Conservation (phyloP, 164 flowering plant species). For the Annona cherimola region DNA sequence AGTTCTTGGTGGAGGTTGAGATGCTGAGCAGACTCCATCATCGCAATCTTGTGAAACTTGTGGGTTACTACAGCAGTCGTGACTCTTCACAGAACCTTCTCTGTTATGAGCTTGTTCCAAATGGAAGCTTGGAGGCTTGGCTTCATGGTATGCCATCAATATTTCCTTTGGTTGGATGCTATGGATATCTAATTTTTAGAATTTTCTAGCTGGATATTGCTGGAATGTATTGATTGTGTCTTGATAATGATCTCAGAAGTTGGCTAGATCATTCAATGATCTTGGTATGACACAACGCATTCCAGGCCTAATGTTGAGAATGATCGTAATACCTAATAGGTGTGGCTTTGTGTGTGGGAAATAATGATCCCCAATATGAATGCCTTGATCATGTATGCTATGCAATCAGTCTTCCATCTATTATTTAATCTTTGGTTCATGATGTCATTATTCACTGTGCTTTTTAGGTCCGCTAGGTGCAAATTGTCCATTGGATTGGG, state of each 20-base stretch:
- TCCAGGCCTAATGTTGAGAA: not conserved
- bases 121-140: constrained; percentile 97
- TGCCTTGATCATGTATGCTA: not conserved
- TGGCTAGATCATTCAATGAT: not conserved
- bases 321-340: not conserved
- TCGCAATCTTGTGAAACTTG: constrained; percentile 95
- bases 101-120: constrained; percentile 94
- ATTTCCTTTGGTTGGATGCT: not conserved
- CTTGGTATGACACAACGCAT: not conserved
- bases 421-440: not conserved
- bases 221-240: not conserved
- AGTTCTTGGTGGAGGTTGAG: constrained; percentile 92
- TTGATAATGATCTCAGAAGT: not conserved
- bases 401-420: not conserved
- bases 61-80: constrained; percentile 78
- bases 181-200: not conserved
- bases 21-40: constrained; percentile 99
- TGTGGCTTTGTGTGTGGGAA: not conserved
- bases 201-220: not conserved
- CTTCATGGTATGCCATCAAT: constrained; percentile 70
- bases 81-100: constrained; percentile 84
- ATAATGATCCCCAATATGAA: not conserved
- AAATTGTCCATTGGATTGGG: constrained; percentile 92
- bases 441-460: not conserved
- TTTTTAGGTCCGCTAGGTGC: constrained; percentile 74